Conservation (phyloP, 768 basidiomycete species). For the Chiua virens region DNA sequence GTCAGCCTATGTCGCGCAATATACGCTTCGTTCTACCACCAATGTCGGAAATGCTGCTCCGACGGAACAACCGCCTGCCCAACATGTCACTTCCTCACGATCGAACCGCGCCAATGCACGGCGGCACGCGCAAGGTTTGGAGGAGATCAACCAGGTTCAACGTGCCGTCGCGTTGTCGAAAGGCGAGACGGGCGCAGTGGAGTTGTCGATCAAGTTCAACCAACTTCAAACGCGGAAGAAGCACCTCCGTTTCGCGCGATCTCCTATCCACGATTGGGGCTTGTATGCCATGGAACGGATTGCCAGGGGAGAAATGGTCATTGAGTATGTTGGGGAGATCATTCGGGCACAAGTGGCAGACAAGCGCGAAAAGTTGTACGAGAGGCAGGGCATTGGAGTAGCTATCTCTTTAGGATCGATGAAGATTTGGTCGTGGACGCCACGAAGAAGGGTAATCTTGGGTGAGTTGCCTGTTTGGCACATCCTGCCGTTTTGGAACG, state of each 20-base stretch:
- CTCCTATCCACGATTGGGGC: constrained; percentile 98
- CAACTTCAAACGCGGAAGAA: constrained; percentile 98
- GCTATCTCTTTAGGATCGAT: constrained; percentile 97
- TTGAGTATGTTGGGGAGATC: constrained; percentile 98
- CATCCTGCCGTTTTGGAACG: constrained; percentile 1
- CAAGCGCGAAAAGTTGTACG: constrained; percentile 95
- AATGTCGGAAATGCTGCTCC: constrained; percentile 43
- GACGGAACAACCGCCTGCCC: constrained; percentile 42
- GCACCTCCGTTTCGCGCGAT: constrained; percentile 90
- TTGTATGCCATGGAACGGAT: constrained; percentile 98
- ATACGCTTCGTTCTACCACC: constrained; percentile 57
- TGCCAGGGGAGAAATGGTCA: constrained; percentile 94
- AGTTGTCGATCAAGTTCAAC: constrained; percentile 93
- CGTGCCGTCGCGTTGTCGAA: constrained; percentile 73
- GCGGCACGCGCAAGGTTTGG: constrained; percentile 86
- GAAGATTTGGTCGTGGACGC: constrained; percentile 98
- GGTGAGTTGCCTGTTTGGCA: constrained; percentile 50
- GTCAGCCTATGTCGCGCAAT: constrained; percentile 89
- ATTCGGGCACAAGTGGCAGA: constrained; percentile 95
- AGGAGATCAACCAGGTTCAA: constrained; percentile 93
- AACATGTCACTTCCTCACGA: constrained; percentile 71
- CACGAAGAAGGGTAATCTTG: constrained; percentile 98
- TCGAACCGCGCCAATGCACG: constrained; percentile 93
- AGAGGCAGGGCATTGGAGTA: constrained; percentile 95
- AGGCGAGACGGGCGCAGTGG: constrained; percentile 66